Evolutionary conservation across 176 grass and related monocot species (phyloP), one percentile per base, ranked within the genome.

Genomic region (Triticum monococcum): DNA sequence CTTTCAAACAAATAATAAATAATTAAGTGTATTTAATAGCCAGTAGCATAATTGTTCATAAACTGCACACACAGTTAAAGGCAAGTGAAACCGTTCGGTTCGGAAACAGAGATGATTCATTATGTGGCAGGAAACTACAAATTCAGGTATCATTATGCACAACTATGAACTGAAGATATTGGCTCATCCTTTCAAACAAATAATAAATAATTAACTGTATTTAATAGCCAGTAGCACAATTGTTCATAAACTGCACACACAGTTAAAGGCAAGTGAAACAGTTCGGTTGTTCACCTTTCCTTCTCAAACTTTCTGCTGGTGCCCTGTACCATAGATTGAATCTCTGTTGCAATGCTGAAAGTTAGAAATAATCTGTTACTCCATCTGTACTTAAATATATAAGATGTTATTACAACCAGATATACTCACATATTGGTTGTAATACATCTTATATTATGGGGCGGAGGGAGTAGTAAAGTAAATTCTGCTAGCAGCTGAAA

Each of bases 221-320:
- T 62, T 59, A 77, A 11, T 70, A 77, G 28, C 45, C 12, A 63
- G 52, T 59, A 43, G 1, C 31, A 75, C 46, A 85, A 38, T 41
- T 70, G 38, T n/a, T 37, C 48, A 18, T 71, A 78, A 68, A 82
- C 10, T 45, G 59, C 28, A 66, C 11, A 31, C 26, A 80, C 12
- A 79, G 23, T 43, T 23, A 63, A 76, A 76, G 59, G 40, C 57
- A 72, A 64, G 11, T 30, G 18, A 84, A 81, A 81, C 20, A 54
- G 68, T 48, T 72, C 17, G 4, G 66, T 50, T 62, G 3, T 56
- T 84, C 90, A 92, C 95, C 95, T 98, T 64, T 95, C 91, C 77
- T 95, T 93, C 74, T 89, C 89, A 79, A 79, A 82, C 67, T 92
- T 98, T 75, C 80, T 78, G 83, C 90, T 95, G 77, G 86, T 86